Conservation (phyloP, 495 filamentous ascomycete genomes). For the Aspergillus carlsbadensis region DNA sequence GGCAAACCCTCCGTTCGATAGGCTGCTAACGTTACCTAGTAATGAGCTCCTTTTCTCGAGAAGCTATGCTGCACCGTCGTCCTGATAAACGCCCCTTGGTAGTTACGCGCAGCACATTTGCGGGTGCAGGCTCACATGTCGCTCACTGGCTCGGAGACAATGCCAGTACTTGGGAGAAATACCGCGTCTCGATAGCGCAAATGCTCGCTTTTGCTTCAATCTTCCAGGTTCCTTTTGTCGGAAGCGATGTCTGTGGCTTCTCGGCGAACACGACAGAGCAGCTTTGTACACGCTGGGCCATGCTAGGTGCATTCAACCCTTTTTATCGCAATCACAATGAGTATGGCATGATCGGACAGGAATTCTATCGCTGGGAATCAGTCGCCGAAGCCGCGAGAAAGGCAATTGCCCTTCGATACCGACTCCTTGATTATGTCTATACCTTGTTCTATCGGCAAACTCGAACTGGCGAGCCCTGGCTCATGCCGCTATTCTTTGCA, state of each 20-base stretch:
- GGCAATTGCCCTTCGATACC: slow-evolving; percentile 72
- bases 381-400: slow-evolving; percentile 66
- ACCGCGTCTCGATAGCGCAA: slow-evolving; percentile 66
- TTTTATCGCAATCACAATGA: slow-evolving; percentile 83
- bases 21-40: slow-evolving; percentile 33
- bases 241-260: slow-evolving; percentile 80
- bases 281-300: slow-evolving; percentile 82
- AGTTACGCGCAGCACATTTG: slow-evolving; percentile 83
- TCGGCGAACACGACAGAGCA: slow-evolving; percentile 67
- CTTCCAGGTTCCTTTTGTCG: slow-evolving; percentile 85
- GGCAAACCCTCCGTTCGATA: no score
- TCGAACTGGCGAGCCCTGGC: slow-evolving; percentile 60
- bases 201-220: slow-evolving; percentile 74
- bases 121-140: slow-evolving; percentile 72
- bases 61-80: slow-evolving; percentile 67
- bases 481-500: slow-evolving; percentile 69
- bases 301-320: slow-evolving; percentile 71
- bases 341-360: slow-evolving; percentile 55
- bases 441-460: slow-evolving; percentile 66
- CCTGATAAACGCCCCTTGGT: slow-evolving; percentile 68
- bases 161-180: slow-evolving; percentile 67
- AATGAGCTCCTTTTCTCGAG: slow-evolving; percentile 71
- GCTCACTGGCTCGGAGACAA: slow-evolving; percentile 91
- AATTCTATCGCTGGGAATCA: slow-evolving; percentile 72
- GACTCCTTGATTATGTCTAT: slow-evolving; percentile 78